Evolutionary conservation across 371 early-diverging fungal species (phyloP).

Genomic region (Funneliformis caledonium): DNA sequence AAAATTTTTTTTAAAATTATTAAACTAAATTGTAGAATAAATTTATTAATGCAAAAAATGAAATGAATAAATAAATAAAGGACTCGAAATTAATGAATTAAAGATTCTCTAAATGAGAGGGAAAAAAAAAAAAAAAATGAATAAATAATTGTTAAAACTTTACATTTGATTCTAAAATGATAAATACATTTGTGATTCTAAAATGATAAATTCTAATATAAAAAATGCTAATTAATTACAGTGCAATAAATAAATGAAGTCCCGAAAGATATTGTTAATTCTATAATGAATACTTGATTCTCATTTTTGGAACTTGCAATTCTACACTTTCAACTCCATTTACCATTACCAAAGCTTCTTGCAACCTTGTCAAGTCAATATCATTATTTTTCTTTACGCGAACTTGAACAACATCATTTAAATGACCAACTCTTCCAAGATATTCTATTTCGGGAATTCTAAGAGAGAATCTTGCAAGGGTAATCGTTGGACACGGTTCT

Average conservation of each 20-base stretch:
- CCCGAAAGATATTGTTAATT: too few relatives aligned
- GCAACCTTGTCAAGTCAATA: neutral
- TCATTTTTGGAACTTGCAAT: neutral
- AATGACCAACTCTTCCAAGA: neutral
- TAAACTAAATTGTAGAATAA: neutral
- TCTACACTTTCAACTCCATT: neutral
- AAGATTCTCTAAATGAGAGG: too few relatives aligned
- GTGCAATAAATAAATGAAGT: too few relatives aligned
- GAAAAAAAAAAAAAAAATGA: too few relatives aligned
- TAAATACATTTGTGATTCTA: too few relatives aligned
- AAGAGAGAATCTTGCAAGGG: neutral
- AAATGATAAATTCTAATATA: too few relatives aligned
- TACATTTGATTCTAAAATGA: neutral
- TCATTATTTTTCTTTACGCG: neutral
- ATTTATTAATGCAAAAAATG: neutral
- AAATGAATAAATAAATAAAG: too few relatives aligned
- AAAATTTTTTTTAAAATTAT: too few relatives aligned
- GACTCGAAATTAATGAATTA: too few relatives aligned
- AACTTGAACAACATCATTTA: neutral
- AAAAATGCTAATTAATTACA: too few relatives aligned
- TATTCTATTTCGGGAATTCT: neutral
- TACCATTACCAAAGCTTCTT: neutral
- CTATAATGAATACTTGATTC: too few relatives aligned
- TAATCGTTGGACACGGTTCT: neutral
- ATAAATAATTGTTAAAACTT: too few relatives aligned